Percentiles rank a stretch among this genome's conserved stretches.
phyloP scores from a whole-genome alignment of 2,329 filamentous ascomycete genomes.

The Bipolaris oryzae region DNA sequence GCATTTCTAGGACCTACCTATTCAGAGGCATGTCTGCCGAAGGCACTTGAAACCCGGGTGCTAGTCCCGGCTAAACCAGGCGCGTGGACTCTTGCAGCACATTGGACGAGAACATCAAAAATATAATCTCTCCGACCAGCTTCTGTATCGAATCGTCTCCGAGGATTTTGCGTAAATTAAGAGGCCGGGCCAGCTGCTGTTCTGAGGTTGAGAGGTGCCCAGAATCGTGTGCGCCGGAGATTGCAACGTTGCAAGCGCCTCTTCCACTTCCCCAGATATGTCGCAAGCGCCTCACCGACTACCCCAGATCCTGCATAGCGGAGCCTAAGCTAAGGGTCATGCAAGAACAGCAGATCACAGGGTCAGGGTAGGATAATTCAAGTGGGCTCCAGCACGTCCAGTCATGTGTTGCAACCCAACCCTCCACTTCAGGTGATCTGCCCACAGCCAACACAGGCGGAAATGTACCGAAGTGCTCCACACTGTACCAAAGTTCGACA shows the following conservation, averaged over 20 bases:
- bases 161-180: slow-evolving; percentile 21
- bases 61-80: slow-evolving; percentile 3
- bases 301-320: slow-evolving; percentile 20
- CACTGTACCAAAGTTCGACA: neutral
- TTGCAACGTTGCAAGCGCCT: slow-evolving; percentile 15
- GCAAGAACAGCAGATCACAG: slow-evolving; percentile 31
- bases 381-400: slow-evolving; percentile 24
- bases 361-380: slow-evolving; percentile 28
- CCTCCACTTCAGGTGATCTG: slow-evolving; percentile 17
- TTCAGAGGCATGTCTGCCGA: slow-evolving; percentile 13
- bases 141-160: neutral
- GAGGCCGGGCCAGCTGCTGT: slow-evolving; percentile 15
- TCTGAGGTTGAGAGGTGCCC: slow-evolving; percentile 8
- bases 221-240: slow-evolving; percentile 27
- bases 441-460: slow-evolving; percentile 13
- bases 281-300: slow-evolving; percentile 5
- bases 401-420: slow-evolving; percentile 23
- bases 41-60: slow-evolving; percentile 2
- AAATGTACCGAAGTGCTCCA: slow-evolving; percentile 2
- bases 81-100: slow-evolving; percentile 1
- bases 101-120: slow-evolving; percentile 9
- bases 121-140: neutral
- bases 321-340: slow-evolving; percentile 15
- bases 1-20: slow-evolving; percentile 20
- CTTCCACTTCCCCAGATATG: slow-evolving; percentile 20